Evolutionary conservation across 352 stramenopile genomes (phyloP).

Genomic region (Lagenidium sp.): DNA sequence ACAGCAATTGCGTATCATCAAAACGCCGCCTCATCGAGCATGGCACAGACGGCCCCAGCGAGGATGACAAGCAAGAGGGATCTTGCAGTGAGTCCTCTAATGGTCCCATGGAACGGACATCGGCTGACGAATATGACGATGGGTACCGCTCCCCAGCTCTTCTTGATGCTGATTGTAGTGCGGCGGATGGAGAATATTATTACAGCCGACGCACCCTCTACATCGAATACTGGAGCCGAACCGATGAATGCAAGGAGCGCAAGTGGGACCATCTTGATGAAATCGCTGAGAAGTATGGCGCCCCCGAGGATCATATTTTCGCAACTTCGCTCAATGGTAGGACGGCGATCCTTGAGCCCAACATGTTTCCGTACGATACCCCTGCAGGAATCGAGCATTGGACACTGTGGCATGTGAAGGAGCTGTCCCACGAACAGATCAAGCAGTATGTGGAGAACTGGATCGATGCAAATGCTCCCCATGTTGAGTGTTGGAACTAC

Average conservation of each 20-base stretch:
- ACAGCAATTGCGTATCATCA: conserved; percentile 9
- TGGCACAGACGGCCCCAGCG: neutral
- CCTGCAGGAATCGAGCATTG: conserved; percentile 84
- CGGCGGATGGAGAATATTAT: conserved; percentile 5
- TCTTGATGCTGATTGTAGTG: conserved; percentile 57
- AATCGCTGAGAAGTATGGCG: conserved; percentile 66
- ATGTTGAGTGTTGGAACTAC: conserved; percentile 79
- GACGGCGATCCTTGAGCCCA: conserved; percentile 75
- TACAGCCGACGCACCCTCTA: conserved; percentile 69
- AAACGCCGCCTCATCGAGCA: too few relatives aligned
- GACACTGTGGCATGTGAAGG: conserved; percentile 78
- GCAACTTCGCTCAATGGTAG: conserved; percentile 72
- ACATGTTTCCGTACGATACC: conserved; percentile 88
- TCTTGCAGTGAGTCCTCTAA: conserved; percentile 8
- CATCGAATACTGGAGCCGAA: conserved; percentile 85
- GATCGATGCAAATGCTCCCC: conserved; percentile 78
- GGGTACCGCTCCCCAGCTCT: conserved; percentile 31
- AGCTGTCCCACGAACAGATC: conserved; percentile 71
- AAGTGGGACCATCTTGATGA: conserved; percentile 86
- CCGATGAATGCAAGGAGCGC: conserved; percentile 81
- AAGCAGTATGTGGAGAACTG: conserved; percentile 86
- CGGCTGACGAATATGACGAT: conserved; percentile 22
- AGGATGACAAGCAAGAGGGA: conserved; percentile 10
- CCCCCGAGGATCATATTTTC: conserved; percentile 78
- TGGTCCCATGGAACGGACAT: conserved; percentile 1